A percentile compares a stretch with the other conserved stretches of the same genome.
These are phyloP conservation scores for Pythium aristosporum DNA, from an alignment of 352 stramenopile genomes.

Conservation along the genomic window DNA sequence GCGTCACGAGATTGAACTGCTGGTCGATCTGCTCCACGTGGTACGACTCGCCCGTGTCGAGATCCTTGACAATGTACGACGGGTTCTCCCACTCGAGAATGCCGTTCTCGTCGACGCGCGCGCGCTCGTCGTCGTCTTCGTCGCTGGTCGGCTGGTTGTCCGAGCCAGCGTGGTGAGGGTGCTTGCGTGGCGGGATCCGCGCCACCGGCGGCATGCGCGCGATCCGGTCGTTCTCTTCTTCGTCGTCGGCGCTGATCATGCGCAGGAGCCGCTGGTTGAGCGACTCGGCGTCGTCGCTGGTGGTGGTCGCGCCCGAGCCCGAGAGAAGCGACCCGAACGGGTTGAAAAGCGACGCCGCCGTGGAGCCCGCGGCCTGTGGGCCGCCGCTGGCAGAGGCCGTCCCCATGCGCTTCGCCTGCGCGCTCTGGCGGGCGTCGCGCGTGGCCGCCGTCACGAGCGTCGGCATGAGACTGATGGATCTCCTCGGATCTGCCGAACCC, in stretches of 20 bases:
- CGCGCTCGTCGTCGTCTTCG: not conserved
- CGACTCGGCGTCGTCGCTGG: not conserved
- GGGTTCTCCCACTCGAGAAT: constrained; percentile 72
- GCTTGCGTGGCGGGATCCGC: not conserved
- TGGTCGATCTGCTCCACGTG: constrained; percentile 83
- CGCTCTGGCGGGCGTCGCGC: not conserved
- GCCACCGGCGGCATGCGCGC: not conserved
- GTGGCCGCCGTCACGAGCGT: constrained; percentile 16
- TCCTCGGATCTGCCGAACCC: not conserved
- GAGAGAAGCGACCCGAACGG: constrained; percentile 6
- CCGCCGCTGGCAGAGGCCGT: not conserved
- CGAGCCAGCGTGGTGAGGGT: not conserved
- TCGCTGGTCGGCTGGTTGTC: constrained; percentile 9
- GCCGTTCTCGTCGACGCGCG: constrained; percentile 20
- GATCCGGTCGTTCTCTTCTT: constrained; percentile 29
- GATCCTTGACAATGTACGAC: constrained; percentile 78
- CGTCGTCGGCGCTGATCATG: constrained; percentile 22
- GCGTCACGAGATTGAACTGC: constrained; percentile 73
- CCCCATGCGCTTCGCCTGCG: not conserved
- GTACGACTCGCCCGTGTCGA: constrained; percentile 79
- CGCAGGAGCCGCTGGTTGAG: constrained; percentile 22
- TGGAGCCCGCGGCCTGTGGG: not conserved
- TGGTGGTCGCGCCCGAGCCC: not conserved
- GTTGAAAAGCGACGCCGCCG: constrained; percentile 17
- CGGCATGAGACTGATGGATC: constrained; percentile 6